A percentile compares a stretch with the other conserved stretches of the same genome.
phyloP scores from a whole-genome alignment of 306 rosid genomes.

The Adenanthera pavonina region DNA sequence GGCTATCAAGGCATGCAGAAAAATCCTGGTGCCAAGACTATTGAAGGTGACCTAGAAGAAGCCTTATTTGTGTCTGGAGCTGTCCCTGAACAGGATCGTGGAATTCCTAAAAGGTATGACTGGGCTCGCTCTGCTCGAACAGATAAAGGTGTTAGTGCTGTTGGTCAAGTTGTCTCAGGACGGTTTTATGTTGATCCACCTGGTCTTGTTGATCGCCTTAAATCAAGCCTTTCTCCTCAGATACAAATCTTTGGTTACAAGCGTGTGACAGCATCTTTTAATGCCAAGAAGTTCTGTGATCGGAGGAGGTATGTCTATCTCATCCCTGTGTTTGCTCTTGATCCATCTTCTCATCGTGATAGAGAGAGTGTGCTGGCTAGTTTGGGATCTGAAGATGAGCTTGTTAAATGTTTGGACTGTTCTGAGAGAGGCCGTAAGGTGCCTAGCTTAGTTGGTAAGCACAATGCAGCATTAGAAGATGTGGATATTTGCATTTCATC shows the following conservation, averaged over 20 bases:
- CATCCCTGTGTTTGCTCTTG: constrained; percentile 86
- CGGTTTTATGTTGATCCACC: constrained; percentile 93
- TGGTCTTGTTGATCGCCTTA: constrained; percentile 88
- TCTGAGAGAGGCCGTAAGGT: constrained; percentile 96
- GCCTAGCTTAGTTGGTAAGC: constrained; percentile 71
- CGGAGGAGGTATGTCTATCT: constrained; percentile 95
- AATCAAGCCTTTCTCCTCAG: constrained; percentile 75
- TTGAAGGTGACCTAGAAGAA: constrained; percentile 93
- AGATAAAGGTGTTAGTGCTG: constrained; percentile 97
- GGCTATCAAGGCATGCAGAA: constrained; percentile 99
- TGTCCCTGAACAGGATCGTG: constrained; percentile 87
- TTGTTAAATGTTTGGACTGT: constrained; percentile 78
- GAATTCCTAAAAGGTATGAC: constrained; percentile 70
- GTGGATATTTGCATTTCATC: constrained; percentile 45
- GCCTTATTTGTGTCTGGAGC: constrained; percentile 78
- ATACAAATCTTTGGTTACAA: constrained; percentile 84
- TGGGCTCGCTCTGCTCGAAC: constrained; percentile 98
- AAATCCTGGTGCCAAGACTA: constrained; percentile 97
- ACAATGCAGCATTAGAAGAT: constrained; percentile 50
- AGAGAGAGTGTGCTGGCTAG: constrained; percentile 91
- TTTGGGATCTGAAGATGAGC: constrained; percentile 77
- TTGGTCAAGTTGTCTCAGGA: constrained; percentile 95
- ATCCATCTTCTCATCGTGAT: constrained; percentile 84
- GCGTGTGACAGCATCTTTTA: constrained; percentile 87
- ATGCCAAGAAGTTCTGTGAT: constrained; percentile 93